Conservation (phyloP, 768 basidiomycete genomes). For the Mrakia frigida region DNA sequence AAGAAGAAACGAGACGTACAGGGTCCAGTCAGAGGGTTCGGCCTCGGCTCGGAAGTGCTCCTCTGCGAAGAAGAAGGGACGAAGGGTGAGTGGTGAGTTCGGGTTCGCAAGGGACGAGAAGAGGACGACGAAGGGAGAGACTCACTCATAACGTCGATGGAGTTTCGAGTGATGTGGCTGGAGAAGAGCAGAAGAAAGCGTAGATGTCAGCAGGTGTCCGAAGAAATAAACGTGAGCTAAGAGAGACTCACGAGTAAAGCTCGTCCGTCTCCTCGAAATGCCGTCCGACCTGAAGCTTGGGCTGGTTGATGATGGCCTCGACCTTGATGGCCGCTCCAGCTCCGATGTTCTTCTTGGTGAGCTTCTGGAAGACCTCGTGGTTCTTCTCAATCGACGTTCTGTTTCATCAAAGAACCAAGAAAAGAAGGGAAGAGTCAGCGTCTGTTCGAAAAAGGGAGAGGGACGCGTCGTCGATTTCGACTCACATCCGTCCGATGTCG, state of each 20-base stretch:
- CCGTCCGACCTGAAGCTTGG: conserved; percentile 26
- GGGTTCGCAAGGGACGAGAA: conserved; percentile 27
- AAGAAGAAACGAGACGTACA: conserved; percentile 49
- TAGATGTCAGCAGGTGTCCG: neutral
- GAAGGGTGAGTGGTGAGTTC: neutral
- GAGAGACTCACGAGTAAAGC: conserved; percentile 54
- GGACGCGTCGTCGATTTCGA: conserved; percentile 23
- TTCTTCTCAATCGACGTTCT: conserved; percentile 97
- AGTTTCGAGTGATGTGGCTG: conserved; percentile 73
- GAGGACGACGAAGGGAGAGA: conserved; percentile 41
- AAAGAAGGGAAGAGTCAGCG: conserved; percentile 22
- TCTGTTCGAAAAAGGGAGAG: neutral
- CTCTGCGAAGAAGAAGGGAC: conserved; percentile 49
- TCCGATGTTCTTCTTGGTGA: conserved; percentile 33
- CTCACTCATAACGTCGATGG: conserved; percentile 91
- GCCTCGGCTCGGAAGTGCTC: conserved; percentile 80
- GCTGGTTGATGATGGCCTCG: conserved; percentile 87
- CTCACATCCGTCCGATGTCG: conserved; percentile 88
- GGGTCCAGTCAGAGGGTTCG: conserved; percentile 82
- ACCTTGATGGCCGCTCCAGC: conserved; percentile 90
- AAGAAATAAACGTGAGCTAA: neutral
- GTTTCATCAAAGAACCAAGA: neutral
- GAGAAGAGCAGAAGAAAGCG: neutral
- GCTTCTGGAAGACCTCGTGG: conserved; percentile 60
- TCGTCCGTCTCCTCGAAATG: conserved; percentile 77